These are phyloP conservation scores for Skeletonema potamos DNA, from an alignment of 108 stramenopile genomes.

Conservation along the genomic window DNA sequence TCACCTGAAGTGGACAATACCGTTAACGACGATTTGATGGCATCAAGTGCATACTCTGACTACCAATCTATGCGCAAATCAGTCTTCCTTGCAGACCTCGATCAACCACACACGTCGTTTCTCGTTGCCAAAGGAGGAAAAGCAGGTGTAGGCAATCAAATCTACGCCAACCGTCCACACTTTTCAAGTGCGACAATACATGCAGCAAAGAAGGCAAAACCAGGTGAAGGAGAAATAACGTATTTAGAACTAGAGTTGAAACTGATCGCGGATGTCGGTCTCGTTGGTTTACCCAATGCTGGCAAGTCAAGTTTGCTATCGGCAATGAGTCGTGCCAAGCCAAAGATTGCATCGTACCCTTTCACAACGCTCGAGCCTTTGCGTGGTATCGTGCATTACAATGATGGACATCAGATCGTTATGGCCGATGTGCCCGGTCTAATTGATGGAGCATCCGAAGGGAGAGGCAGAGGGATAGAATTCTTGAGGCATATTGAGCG, in stretches of 20 bases:
- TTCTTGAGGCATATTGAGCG: constrained; percentile 81
- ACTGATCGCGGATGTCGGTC: constrained; percentile 95
- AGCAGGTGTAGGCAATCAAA: constrained; percentile 68
- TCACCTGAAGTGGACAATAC: constrained; percentile 7
- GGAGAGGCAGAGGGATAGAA: constrained; percentile 94
- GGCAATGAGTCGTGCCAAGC: constrained; percentile 88
- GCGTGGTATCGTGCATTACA: constrained; percentile 87
- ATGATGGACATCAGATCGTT: constrained; percentile 76
- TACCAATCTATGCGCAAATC: constrained; percentile 51
- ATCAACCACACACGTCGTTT: constrained; percentile 67
- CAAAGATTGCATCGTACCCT: constrained; percentile 95
- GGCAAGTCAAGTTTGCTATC: constrained; percentile 92
- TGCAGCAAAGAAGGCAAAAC: constrained; percentile 46
- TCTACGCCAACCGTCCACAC: constrained; percentile 58
- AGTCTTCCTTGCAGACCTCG: constrained; percentile 74
- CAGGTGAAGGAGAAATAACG: constrained; percentile 49
- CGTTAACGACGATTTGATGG: constrained; percentile 10
- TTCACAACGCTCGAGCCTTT: constrained; percentile 97
- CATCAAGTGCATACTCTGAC: constrained; percentile 5
- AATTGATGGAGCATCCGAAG: constrained; percentile 92
- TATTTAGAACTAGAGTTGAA: constrained; percentile 92
- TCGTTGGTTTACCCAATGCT: constrained; percentile 99
- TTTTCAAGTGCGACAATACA: constrained; percentile 28
- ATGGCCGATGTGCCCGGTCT: constrained; percentile 97
- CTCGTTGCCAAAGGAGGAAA: constrained; percentile 79